Evolutionary conservation across 225 moss, liverwort and hornwort species (phyloP), one percentile per base, ranked within the genome.

Genomic region (Lunularia cruciata): DNA sequence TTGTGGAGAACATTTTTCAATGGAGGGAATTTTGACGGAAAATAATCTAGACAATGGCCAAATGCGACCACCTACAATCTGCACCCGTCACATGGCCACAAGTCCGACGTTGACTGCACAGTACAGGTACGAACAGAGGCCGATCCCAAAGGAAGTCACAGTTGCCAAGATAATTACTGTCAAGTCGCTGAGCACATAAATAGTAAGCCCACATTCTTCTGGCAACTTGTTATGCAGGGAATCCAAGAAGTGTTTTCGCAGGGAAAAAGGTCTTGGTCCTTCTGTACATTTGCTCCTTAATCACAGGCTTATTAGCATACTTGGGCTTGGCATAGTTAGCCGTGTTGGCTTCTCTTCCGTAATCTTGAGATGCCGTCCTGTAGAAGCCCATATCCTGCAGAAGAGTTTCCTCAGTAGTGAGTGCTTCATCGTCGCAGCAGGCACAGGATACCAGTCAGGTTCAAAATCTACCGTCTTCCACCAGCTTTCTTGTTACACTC

Each of bases 301-400:
- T 86, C 65, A 98, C 77, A 7, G 92, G 92, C 72, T 96, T 96
- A 68, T 90, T 85, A 10, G 88, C 90, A 74, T 87, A 86, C n/a
- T 78, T 86, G 28, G 90, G 96, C 60, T 96, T 96, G 31, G 90
- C 82, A 47, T 96, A 96, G 57, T 81, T 92, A 23, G 90, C 88
- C 2, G 84, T 71, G 65, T 86, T 79, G 1, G 89, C 83, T 8
- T 87, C 87, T 67, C 84, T 80, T 49, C 92, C 92, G 66, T 90
- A 78, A 11, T 83, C 86, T 36, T 87, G 71, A 14, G 80, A 87
- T 59, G 78, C 76, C 26, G 80, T 92, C 38, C 79, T 69, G 51
- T 70, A 81, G 47, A 73, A 88, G 8, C 92, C 96, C 51, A 79
- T 87, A 49, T 96, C 96, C 83, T 87, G 81, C 52, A 48, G n/a